phyloP scores from a whole-genome alignment of 495 filamentous ascomycete genomes.

The Xylaria venustula region DNA sequence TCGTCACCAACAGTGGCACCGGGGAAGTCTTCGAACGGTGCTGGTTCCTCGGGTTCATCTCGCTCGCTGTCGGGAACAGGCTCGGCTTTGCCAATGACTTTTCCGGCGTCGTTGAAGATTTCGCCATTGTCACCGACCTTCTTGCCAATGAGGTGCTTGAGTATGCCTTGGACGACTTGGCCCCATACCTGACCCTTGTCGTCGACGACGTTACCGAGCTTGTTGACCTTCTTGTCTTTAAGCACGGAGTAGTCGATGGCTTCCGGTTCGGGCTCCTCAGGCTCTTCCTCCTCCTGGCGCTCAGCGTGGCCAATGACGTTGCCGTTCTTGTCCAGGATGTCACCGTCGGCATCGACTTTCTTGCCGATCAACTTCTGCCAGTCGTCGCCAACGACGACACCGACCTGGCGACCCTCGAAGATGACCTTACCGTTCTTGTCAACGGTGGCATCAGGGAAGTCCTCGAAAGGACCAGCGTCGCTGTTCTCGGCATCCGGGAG shows the following conservation, averaged over 20 bases:
- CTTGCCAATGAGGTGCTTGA: conserved; percentile 66
- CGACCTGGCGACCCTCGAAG: conserved; percentile 68
- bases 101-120: conserved; percentile 71
- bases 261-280: conserved; percentile 41
- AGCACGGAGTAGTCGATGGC: conserved; percentile 61
- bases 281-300: conserved; percentile 44
- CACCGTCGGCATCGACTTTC: conserved; percentile 59
- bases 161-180: conserved; percentile 64
- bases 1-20: conserved; percentile 66
- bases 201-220: conserved; percentile 73
- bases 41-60: conserved; percentile 61
- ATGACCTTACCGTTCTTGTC: conserved; percentile 70
- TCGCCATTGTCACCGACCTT: conserved; percentile 69
- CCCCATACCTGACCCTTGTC: conserved; percentile 69
- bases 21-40: conserved; percentile 74
- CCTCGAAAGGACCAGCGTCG: conserved; percentile 69
- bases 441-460: conserved; percentile 68
- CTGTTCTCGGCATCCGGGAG: conserved; percentile 64
- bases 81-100: conserved; percentile 72
- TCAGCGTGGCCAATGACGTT: conserved; percentile 61
- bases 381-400: conserved; percentile 67
- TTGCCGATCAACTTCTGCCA: conserved; percentile 57
- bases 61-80: conserved; percentile 70
- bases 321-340: conserved; percentile 62
- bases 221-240: conserved; percentile 70